Evolutionary conservation across 2,329 filamentous ascomycete genomes (phyloP).

Genomic region (Diaporthe batatas): DNA sequence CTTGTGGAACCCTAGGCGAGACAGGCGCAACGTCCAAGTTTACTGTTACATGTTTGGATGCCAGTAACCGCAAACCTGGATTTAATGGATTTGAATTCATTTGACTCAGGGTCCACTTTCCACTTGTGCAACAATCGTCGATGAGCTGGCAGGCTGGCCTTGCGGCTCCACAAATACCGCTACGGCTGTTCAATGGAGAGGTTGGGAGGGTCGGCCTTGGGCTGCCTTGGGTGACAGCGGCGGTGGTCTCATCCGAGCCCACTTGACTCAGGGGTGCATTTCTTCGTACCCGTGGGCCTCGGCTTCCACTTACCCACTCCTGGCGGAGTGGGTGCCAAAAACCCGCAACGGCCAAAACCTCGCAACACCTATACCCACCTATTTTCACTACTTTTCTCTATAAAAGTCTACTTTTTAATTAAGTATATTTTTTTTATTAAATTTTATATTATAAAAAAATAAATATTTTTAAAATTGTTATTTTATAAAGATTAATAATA

Average conservation of each 20-base stretch:
- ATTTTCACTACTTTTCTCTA: too few species aligned
- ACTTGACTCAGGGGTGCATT: constrained; percentile 23
- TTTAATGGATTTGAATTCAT: background rate
- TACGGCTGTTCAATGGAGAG: constrained; percentile 18
- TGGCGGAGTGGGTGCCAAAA: too few species aligned
- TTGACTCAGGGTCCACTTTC: constrained; percentile 12
- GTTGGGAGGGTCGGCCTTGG: too few species aligned
- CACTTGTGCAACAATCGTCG: background rate
- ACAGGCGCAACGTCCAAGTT: constrained; percentile 16
- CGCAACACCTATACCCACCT: too few species aligned
- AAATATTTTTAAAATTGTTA: too few species aligned
- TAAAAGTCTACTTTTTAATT: too few species aligned
- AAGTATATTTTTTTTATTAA: too few species aligned
- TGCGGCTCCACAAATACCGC: constrained; percentile 8
- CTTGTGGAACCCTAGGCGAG: constrained; percentile 25
- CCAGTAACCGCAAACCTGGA: constrained; percentile 16
- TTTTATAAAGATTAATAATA: too few species aligned
- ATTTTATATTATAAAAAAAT: too few species aligned
- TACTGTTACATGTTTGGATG: constrained; percentile 17
- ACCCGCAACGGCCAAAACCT: too few species aligned
- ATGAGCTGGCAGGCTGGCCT: constrained; percentile 1
- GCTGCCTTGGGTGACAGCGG: background rate
- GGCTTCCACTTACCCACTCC: too few species aligned
- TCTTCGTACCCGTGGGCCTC: too few species aligned
- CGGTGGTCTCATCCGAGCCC: background rate